A percentile compares a stretch with the other conserved stretches of the same genome.
Conservation (phyloP, 1,284 basidiomycete species). For the Leccinum fuscescens region DNA sequence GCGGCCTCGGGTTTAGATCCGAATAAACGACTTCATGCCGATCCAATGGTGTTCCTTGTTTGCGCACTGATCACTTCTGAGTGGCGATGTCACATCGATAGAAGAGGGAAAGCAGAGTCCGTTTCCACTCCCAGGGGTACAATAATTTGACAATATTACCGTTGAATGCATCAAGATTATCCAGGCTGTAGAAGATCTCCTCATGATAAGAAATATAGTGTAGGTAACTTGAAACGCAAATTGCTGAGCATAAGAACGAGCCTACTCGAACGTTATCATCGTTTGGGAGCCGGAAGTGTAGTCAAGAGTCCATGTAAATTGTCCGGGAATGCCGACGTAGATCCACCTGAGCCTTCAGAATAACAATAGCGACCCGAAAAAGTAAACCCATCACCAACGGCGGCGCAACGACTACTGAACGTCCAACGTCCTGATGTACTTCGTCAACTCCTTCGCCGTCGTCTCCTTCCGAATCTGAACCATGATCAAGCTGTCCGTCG, state of each 20-base stretch:
- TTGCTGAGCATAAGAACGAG: background rate
- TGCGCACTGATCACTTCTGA: background rate
- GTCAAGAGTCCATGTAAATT: background rate
- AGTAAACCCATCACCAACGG: background rate
- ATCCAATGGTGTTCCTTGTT: background rate
- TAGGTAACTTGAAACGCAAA: background rate
- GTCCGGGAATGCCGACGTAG: background rate
- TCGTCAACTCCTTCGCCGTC: background rate
- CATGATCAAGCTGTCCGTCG: background rate
- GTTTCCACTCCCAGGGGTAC: background rate
- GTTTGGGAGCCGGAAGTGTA: background rate
- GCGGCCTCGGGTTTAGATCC: background rate
- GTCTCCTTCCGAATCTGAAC: background rate
- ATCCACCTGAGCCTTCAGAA: background rate
- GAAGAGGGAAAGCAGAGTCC: background rate
- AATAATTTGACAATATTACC: background rate
- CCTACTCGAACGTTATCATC: background rate
- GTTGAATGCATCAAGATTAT: no score
- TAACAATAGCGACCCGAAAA: background rate
- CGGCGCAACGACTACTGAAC: background rate
- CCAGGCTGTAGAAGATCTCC: background rate
- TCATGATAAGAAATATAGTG: background rate
- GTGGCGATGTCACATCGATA: no score
- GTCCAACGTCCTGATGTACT: background rate
- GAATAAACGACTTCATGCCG: background rate